Evolutionary conservation across 495 filamentous ascomycete species (phyloP).

Genomic region (Entonaema liquescens): DNA sequence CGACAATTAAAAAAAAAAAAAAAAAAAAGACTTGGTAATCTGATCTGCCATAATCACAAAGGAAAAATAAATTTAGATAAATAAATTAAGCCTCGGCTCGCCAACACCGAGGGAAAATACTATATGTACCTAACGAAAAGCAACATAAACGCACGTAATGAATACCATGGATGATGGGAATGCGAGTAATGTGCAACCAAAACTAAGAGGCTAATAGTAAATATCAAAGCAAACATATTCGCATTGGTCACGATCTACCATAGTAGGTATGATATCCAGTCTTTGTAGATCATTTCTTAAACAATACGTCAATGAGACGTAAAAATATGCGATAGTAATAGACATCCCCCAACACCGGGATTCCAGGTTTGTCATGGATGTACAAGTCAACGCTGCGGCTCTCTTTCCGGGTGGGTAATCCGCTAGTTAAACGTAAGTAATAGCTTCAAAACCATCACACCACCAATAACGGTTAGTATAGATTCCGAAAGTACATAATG

Average conservation of each 20-base stretch:
- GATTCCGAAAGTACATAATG: background rate
- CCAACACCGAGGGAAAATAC: background rate
- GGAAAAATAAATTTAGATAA: background rate
- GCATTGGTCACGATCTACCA: background rate
- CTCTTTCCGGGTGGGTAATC: background rate
- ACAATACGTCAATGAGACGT: conserved; percentile 21
- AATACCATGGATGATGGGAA: background rate
- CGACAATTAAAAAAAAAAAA: background rate
- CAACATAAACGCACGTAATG: background rate
- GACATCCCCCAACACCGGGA: background rate
- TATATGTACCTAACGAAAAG: background rate
- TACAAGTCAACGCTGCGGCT: background rate
- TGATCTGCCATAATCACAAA: conserved; percentile 13
- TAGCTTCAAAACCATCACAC: background rate
- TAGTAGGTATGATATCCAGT: conserved; percentile 1
- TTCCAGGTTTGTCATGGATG: background rate
- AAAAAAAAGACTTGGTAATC: conserved; percentile 6
- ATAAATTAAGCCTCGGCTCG: conserved; percentile 26
- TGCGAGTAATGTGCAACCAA: conserved; percentile 6
- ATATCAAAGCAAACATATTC: conserved; percentile 12
- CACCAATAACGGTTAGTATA: background rate
- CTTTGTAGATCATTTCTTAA: background rate
- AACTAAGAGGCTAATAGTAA: background rate
- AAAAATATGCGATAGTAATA: background rate
- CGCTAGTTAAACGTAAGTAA: background rate